phyloP scores from a whole-genome alignment of 2,329 filamentous ascomycete genomes.

The Fonsecaea pugnacius region DNA sequence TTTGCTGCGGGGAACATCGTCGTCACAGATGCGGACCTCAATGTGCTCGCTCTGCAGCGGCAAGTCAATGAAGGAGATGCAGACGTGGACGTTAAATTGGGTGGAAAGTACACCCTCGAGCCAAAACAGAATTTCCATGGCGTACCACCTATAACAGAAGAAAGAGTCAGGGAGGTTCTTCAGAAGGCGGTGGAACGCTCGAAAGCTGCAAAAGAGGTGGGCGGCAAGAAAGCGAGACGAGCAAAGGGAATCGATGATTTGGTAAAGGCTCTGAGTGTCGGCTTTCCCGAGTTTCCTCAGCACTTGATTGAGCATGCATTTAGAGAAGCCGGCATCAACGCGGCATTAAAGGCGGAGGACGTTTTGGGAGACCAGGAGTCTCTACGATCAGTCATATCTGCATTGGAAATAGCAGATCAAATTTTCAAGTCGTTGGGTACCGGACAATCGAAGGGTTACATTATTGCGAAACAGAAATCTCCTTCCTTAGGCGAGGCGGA shows the following conservation, averaged over 20 bases:
- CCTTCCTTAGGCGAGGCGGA: constrained; percentile 43
- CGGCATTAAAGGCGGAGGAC: constrained; percentile 67
- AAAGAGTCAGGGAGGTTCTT: constrained; percentile 72
- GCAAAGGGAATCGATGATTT: constrained; percentile 75
- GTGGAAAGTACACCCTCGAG: constrained; percentile 76
- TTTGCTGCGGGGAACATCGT: constrained; percentile 96
- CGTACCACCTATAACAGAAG: constrained; percentile 73
- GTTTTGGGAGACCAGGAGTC: constrained; percentile 69
- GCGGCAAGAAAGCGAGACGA: constrained; percentile 70
- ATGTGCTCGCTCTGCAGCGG: constrained; percentile 78
- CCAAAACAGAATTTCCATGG: constrained; percentile 83
- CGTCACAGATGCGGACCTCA: constrained; percentile 81
- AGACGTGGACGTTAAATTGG: constrained; percentile 80
- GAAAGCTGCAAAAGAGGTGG: constrained; percentile 37
- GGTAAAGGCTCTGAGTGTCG: constrained; percentile 77
- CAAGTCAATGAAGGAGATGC: constrained; percentile 79
- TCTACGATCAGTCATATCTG: constrained; percentile 68
- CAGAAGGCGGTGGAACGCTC: constrained; percentile 61
- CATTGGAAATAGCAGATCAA: constrained; percentile 71
- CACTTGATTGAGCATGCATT: constrained; percentile 86
- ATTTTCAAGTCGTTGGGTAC: constrained; percentile 72
- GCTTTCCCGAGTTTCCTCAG: constrained; percentile 86
- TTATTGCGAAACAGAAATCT: constrained; percentile 70
- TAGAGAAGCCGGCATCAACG: constrained; percentile 70
- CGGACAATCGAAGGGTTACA: constrained; percentile 75